Base-by-base conservation (phyloP, 768 basidiomycete genomes). In the Phaeotremella fagi region DNA sequence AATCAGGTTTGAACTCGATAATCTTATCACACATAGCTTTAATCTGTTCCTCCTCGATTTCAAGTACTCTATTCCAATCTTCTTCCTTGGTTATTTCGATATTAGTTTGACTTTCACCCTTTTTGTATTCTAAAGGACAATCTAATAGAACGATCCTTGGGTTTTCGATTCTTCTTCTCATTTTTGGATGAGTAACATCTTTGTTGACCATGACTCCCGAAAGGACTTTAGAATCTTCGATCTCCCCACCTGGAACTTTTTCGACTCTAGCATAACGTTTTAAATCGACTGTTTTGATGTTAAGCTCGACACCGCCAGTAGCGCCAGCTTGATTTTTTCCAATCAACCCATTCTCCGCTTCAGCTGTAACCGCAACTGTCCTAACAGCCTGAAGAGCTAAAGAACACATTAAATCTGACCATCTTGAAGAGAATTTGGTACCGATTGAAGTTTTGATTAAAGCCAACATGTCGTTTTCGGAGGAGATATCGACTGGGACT, bases 371-470 rank as follows among this genome's bases (percentile, higher is more conserved):
- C 1, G 90, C 81, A 47, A 99, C 94, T 3, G 84, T 89, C 16
- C 87, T 84, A 5, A 98, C 88, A 3, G 95, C 94, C 60, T 94
- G 82, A 15, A 99, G 79, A 0, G 95, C 95, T 46, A 99, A 85
- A 58, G 79, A 82, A 76, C 94, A 98, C 95, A 98, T 99, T 58
- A 98, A 84, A 70, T 94, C 91, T 0, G 86, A 85, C 95, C 95
- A 98, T 35, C 95, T 84, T 25, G 83, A 84, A 65, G 91, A 90
- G 70, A 98, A 97, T 75, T 98, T 98, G 42, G 95, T 98, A 16
- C 95, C 95, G 76, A 98, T 95, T 33, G 90, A 94, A 0, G 89
- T 94, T 76, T 95, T 95, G 82, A 99, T 98, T 66, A 99, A 82
- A 4, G 87, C 81, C 50, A 98, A 83, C 94, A 98, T 98, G 66